Evolutionary conservation across 768 basidiomycete species (phyloP), one percentile per base, ranked within the genome.

Genomic region (Amanita pseudoporphyria): DNA sequence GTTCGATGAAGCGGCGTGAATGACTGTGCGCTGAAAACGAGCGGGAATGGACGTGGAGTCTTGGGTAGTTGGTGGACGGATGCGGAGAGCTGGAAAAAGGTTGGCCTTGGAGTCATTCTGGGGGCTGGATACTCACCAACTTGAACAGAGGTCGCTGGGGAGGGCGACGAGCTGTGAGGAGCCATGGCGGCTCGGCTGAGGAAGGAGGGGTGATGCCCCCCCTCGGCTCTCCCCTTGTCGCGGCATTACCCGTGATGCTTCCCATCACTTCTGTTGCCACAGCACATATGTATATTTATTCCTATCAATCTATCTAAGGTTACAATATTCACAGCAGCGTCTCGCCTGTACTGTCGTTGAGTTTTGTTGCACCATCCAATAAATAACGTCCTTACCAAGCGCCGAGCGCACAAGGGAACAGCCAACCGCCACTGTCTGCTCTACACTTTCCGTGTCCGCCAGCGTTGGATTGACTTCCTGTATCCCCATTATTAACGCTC

Each of bases 381-480:
- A 35, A 31, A 45, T 18, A 50, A 1, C 33, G 16, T 30, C 67
- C 78, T 45, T 58, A 90, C 90, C 90, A 47, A 95, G 69, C 7
- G 91, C 89, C 28, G 85, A 71, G 26, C 92, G 76, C 24, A 90
- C 79, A 38, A 95, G 71, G 31, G 87, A 91, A 60, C 92, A 89
- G 5, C 92, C 92, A 22, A 94, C 81, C 14, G 88, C 82, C 22
- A 99, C 84, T 0, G 96, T 99, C 68, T 94, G 83, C 56, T 80
- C 67, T 7, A 86, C 94, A 30, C 82, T 82, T 41, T 71, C 73
- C 39, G 71, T 72, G 57, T 93, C 90, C 12, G 75, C 78, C 14
- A 99, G 74, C 0, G 89, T 86, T n/a, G 96, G 96, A 63, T 98
- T 98, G 52, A 99, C 95, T 67, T 99, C 91, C 88, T 92, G 60